Base-by-base conservation (phyloP, 2,329 filamentous ascomycete species). In the Fusarium lateritium region DNA sequence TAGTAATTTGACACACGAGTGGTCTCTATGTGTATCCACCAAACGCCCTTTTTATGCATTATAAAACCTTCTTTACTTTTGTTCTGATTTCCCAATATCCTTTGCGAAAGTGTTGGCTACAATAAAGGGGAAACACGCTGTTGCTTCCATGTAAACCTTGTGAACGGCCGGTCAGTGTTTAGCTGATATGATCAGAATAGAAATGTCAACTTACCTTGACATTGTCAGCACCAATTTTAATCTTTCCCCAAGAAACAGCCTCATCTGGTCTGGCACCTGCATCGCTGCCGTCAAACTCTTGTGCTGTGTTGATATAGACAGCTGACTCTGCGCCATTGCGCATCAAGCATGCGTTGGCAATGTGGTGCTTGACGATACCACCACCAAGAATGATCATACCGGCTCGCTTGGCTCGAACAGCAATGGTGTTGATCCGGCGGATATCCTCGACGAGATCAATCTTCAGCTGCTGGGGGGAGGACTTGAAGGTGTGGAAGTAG, bases 171-270 rank as follows among this genome's bases (percentile, higher is more conserved):
- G 54, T 62, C n/a, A 70, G 55, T 22, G 40, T 17, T 42, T 49
- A 43, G 31, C 19, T 19, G 15, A 17, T 15, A 38, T 7, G 4
- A 26, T 22, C 1, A 26, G 15, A 38, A 6, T 19, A 46, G 6
- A 11, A 2, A 6, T 13, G 15, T 31, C 6, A 28, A 62, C 83
- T 72, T 78, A 94, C 93, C 89, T 98, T 99, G 58, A 98, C 94
- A 73, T 90, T 92, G 67, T 96, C 91, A 2, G 92, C 96, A 53
- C 91, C 92, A 42, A 90, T 85, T 80, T 97, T 98, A 80, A 99
- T 98, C 85, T 99, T 99, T 5, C 96, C 96, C 96, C 96, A 99
- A 67, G 94, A 98, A 17, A 99, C 93, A 7, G 96, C 96, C 82
- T 99, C 96, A 75, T 99, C 96, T 6, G 96, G 96, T 56, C 96